Evolutionary conservation across 345 rosid species (phyloP).

Genomic region (Syzygium aromaticum): DNA sequence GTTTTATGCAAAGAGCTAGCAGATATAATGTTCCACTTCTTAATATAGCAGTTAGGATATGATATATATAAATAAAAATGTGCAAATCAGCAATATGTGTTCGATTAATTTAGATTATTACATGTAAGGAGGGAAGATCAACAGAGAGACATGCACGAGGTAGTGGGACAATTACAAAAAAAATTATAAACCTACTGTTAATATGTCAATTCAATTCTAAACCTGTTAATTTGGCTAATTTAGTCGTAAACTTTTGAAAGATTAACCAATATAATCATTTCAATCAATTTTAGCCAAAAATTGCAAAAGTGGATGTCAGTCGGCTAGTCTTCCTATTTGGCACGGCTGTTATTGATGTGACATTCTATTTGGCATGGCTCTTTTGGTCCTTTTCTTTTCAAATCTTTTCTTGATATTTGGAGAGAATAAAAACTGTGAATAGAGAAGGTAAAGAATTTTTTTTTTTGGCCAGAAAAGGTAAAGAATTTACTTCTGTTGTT

Average conservation of each 20-base stretch:
- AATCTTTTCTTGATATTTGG: neutral
- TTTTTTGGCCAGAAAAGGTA: neutral
- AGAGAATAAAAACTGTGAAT: neutral
- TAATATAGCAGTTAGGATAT: neutral
- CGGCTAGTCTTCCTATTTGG: accelerated
- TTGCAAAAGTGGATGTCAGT: accelerated
- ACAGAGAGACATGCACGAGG: neutral
- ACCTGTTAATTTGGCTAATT: neutral
- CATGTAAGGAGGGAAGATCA: neutral
- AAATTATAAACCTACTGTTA: neutral
- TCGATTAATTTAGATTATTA: neutral
- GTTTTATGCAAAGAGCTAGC: neutral
- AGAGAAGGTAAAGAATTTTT: neutral
- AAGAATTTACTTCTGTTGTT: neutral
- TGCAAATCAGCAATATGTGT: too few relatives aligned
- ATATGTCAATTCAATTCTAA: accelerated
- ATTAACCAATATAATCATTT: accelerated
- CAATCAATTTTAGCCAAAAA: accelerated
- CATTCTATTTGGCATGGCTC: neutral
- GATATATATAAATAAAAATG: too few relatives aligned
- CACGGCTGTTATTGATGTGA: accelerated
- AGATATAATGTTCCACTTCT: neutral
- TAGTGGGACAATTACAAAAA: neutral
- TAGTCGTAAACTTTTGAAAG: accelerated
- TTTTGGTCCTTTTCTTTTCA: neutral